These are phyloP conservation scores for Sarocladium brachiariae DNA, from an alignment of 2,329 filamentous ascomycete species.

Conservation along the genomic window DNA sequence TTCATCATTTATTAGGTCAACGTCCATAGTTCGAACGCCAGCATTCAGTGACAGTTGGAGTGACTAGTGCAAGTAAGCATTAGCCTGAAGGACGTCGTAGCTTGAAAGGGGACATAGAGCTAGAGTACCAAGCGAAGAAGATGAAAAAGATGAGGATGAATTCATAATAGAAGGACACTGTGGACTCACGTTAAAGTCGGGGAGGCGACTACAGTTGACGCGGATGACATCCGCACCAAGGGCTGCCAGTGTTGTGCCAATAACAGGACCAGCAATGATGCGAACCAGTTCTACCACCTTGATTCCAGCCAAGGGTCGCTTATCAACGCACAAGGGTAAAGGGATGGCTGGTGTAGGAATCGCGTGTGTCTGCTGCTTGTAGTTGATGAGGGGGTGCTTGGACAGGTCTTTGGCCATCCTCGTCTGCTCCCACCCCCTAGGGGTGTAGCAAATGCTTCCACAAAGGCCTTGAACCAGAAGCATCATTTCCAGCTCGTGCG, in stretches of 20 bases:
- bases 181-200: slow-evolving; percentile 23
- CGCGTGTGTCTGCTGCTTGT: slow-evolving; percentile 26
- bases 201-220: slow-evolving; percentile 33
- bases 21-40: slow-evolving; percentile 37
- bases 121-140: too few species aligned
- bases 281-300: slow-evolving; percentile 44
- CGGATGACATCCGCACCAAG: slow-evolving; percentile 40
- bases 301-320: slow-evolving; percentile 35
- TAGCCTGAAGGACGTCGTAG: too few species aligned
- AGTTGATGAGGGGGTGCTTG: slow-evolving; percentile 28
- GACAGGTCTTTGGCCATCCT: slow-evolving; percentile 18
- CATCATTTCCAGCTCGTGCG: slow-evolving; percentile 17
- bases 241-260: slow-evolving; percentile 35
- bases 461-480: slow-evolving; percentile 19
- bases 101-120: too few species aligned
- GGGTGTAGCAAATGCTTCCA: slow-evolving; percentile 20
- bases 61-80: neutral
- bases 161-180: neutral
- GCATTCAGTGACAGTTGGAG: slow-evolving; percentile 30
- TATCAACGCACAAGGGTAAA: slow-evolving; percentile 22
- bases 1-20: slow-evolving; percentile 38
- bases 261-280: slow-evolving; percentile 39
- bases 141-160: neutral
- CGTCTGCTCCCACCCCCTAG: slow-evolving; percentile 18
- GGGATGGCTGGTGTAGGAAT: slow-evolving; percentile 24